A percentile compares a stretch with the other conserved stretches of the same genome.
phyloP scores from a whole-genome alignment of 2,329 filamentous ascomycete genomes.

The Fusarium sp. region DNA sequence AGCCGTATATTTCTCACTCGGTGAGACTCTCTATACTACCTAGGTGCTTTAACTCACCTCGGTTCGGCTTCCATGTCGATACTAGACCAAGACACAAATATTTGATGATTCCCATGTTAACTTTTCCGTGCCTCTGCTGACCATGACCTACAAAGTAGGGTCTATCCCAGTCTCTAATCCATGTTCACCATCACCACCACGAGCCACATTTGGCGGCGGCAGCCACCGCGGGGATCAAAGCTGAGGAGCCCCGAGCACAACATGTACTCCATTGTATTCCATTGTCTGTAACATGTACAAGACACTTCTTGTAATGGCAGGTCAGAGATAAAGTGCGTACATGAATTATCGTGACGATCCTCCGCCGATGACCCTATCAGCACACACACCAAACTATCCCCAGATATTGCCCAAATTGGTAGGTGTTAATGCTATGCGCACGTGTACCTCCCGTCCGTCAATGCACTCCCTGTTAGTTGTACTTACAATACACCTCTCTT shows the following conservation, averaged over 20 bases:
- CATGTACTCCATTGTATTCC: conserved; percentile 11
- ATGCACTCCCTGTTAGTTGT: background rate
- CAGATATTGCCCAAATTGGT: conserved; percentile 28
- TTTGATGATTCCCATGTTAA: conserved; percentile 6
- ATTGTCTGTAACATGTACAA: background rate
- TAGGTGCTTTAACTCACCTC: background rate
- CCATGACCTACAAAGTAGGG: conserved; percentile 34
- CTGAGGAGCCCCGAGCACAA: conserved; percentile 39
- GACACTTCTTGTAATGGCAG: conserved; percentile 17
- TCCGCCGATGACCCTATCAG: background rate
- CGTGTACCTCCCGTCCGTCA: conserved; percentile 29
- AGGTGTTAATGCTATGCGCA: conserved; percentile 42
- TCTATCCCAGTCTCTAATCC: conserved; percentile 16
- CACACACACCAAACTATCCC: conserved; percentile 6
- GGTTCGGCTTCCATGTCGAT: conserved; percentile 26
- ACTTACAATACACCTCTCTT: background rate
- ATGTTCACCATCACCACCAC: conserved; percentile 15
- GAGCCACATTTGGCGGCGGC: conserved; percentile 14
- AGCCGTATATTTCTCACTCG: conserved; percentile 5
- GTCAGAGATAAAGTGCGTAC: conserved; percentile 16
- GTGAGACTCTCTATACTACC: conserved; percentile 5
- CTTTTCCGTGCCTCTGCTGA: conserved; percentile 40
- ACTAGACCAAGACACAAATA: conserved; percentile 5
- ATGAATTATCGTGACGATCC: background rate
- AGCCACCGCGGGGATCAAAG: conserved; percentile 38